phyloP scores from a whole-genome alignment of 345 rosid species.

The Arabis hirsuta region DNA sequence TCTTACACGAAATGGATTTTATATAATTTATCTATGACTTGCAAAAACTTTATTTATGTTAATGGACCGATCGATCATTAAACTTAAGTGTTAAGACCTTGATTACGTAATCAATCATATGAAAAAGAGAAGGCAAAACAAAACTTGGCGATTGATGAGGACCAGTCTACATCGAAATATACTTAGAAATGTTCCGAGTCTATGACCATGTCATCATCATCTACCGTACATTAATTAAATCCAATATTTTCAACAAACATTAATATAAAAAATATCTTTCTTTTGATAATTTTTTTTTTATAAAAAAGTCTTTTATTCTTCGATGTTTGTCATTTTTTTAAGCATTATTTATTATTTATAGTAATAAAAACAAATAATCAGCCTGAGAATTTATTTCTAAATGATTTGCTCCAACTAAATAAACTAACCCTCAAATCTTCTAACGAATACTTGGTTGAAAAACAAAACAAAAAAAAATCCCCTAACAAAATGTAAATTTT shows the following conservation, averaged over 20 bases:
- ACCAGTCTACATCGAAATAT: constrained; percentile 22
- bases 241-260: constrained; percentile 16
- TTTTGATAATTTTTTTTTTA: neutral
- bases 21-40: constrained; percentile 9
- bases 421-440: constrained; percentile 10
- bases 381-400: constrained; percentile 19
- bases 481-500: no score
- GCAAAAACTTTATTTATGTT: constrained; percentile 6
- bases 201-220: constrained; percentile 32
- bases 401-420: constrained; percentile 24
- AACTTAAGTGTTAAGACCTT: neutral
- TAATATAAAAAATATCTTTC: neutral
- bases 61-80: constrained; percentile 32
- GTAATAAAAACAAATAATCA: neutral
- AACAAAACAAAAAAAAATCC: no score
- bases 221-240: constrained; percentile 21
- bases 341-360: neutral
- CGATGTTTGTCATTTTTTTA: neutral
- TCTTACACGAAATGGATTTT: neutral
- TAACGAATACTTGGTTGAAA: neutral
- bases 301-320: neutral
- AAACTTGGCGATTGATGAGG: constrained; percentile 7
- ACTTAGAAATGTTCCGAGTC: constrained; percentile 8
- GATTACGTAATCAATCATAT: constrained; percentile 22
- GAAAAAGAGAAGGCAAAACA: constrained; percentile 24